A percentile compares a stretch with the other conserved stretches of the same genome.
These are phyloP conservation scores for Lasiosphaeriaceae sp. DNA, from an alignment of 495 filamentous ascomycete genomes.

Conservation along the genomic window DNA sequence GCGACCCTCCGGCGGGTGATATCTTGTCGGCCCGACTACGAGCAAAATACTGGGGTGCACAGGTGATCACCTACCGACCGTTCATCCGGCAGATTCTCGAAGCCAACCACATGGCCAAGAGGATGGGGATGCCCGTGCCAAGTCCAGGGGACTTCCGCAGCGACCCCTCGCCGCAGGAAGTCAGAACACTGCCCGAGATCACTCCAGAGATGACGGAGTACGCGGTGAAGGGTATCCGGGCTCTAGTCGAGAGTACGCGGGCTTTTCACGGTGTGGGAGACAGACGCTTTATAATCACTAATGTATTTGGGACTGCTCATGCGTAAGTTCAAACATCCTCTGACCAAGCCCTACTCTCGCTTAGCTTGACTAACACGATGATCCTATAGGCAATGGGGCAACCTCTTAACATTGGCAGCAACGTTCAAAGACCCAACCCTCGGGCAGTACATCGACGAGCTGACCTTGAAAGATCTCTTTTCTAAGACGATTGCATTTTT, in stretches of 20 bases:
- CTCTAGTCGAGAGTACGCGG: constrained; percentile 77
- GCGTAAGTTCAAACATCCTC: constrained; percentile 62
- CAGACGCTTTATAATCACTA: constrained; percentile 78
- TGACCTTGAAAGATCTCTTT: constrained; percentile 50
- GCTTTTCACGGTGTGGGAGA: constrained; percentile 71
- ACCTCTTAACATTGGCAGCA: constrained; percentile 82
- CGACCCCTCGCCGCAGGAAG: too few species aligned
- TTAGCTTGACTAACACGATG: constrained; percentile 4
- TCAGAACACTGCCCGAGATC: constrained; percentile 32
- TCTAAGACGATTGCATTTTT: constrained; percentile 69
- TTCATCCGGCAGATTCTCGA: constrained; percentile 66
- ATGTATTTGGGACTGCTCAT: constrained; percentile 92
- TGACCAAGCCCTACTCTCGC: constrained; percentile 5
- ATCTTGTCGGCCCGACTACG: constrained; percentile 83
- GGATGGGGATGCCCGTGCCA: constrained; percentile 17
- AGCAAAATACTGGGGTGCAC: constrained; percentile 91
- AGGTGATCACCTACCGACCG: constrained; percentile 83
- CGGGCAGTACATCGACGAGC: constrained; percentile 43
- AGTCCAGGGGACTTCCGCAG: too few species aligned
- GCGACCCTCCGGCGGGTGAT: constrained; percentile 62
- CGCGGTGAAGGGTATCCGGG: constrained; percentile 58
- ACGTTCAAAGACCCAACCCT: constrained; percentile 62
- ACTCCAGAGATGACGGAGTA: constrained; percentile 49
- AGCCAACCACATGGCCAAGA: constrained; percentile 33
- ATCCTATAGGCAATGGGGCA: constrained; percentile 84